Conservation (phyloP, 805 yeast genomes). For the Suhomyces sp. region DNA sequence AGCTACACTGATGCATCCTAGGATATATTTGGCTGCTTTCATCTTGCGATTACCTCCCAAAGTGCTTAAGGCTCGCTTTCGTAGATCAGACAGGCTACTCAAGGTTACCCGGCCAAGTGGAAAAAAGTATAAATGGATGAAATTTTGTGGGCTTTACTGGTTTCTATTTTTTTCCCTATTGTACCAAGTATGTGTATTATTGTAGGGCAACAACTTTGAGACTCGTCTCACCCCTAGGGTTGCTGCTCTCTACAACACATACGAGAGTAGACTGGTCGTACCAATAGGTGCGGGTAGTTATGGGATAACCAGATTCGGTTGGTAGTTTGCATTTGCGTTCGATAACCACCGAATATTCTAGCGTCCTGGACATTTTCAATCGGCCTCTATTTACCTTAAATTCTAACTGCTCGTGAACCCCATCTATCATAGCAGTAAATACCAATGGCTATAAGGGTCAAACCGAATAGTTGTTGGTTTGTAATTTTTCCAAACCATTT, state of each 20-base stretch:
- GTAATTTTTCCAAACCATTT: slow-evolving; percentile 39
- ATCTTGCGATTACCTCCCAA: not conserved
- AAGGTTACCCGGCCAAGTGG: slow-evolving; percentile 23
- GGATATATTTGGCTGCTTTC: not conserved
- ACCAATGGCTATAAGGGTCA: slow-evolving; percentile 52
- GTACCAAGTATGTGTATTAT: slow-evolving; percentile 49
- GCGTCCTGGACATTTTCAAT: slow-evolving; percentile 26
- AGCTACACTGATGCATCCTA: not conserved
- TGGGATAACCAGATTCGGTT: slow-evolving; percentile 41
- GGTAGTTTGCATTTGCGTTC: slow-evolving; percentile 12
- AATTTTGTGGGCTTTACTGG: not conserved
- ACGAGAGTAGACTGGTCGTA: slow-evolving; percentile 42
- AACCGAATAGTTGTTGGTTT: slow-evolving; percentile 46
- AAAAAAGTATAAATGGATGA: slow-evolving; percentile 10
- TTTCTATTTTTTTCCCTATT: slow-evolving; percentile 28
- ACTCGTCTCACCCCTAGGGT: slow-evolving; percentile 27
- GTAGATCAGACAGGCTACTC: not conserved
- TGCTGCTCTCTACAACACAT: slow-evolving; percentile 51
- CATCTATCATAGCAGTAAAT: slow-evolving; percentile 63
- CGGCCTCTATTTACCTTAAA: not conserved
- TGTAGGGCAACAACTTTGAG: slow-evolving; percentile 42
- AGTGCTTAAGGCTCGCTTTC: not conserved
- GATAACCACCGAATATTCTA: slow-evolving; percentile 39
- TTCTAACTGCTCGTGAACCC: slow-evolving; percentile 33
- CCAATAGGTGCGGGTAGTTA: slow-evolving; percentile 32